Base-by-base conservation (phyloP, 768 basidiomycete genomes). In the Gloeophyllum trabeum region DNA sequence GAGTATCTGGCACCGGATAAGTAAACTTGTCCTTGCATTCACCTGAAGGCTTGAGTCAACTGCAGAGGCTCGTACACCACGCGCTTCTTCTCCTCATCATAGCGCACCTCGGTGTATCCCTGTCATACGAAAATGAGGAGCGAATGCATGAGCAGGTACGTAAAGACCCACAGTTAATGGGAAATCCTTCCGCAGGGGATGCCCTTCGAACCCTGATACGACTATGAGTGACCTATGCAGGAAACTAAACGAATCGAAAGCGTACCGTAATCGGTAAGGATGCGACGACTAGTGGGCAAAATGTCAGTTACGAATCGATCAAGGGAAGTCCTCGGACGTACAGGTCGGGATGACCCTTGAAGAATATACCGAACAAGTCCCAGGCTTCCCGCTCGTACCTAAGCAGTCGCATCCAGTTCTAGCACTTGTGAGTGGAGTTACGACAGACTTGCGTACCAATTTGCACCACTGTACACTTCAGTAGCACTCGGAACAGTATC, bases 81-180 rank as follows among this genome's bases (percentile, higher is more conserved):
- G 28, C 93, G 86, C 64, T 97, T 97, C 54, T 84, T 78, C 65
- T 94, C 92, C 64, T 98, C 96, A 52, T 97, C 93, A 55, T 98
- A 99, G 32, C 96, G 85, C 30, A 98, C 75, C 62, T 99, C 96
- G 6, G 90, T 91, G 62, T 98, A 99, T n/a, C 96, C 96, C 92
- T 96, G 53, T 12, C 20, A 41, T 44, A 16, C 7, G 37, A 38
- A 20, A 32, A 37, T 21, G 30, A 39, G 44, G 16, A 6, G 36
- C 5, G 6, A n/a, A 42, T 13, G 22, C 18, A 18, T 22, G 14
- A 18, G 10, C 21, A 19, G 21, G 28, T 35, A 39, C 2, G 30
- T n/a, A n/a, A 35, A 12, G 19, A 65, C 80, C 51, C 57, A 91
- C 93, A 6, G 92, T 96, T 52, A 99, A 63, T 24, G 96, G 96